Conservation (phyloP, 305 asterid genomes). For the Caryopteris hybrid region DNA sequence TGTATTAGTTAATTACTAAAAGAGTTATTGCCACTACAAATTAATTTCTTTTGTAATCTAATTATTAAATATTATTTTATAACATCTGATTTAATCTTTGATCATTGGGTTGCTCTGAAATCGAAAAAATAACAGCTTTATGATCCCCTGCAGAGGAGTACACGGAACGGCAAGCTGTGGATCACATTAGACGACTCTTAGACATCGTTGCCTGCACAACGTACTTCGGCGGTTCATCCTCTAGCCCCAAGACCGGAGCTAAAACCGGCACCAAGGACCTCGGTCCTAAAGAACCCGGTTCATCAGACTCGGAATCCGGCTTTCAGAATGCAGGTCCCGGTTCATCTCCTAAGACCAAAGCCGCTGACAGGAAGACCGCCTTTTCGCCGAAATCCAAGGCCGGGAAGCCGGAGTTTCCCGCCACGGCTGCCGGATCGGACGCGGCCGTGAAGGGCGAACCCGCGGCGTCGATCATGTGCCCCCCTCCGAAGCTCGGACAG, state of each 20-base stretch:
- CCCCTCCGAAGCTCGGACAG: constrained; percentile 80
- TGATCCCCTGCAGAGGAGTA: constrained; percentile 56
- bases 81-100: no score
- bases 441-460: constrained; percentile 46
- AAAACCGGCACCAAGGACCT: constrained; percentile 40
- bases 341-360: constrained; percentile 28
- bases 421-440: constrained; percentile 31
- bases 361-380: constrained; percentile 36
- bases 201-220: constrained; percentile 76
- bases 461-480: constrained; percentile 55
- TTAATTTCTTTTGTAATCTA: no score
- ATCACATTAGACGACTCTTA: constrained; percentile 63
- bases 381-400: constrained; percentile 31
- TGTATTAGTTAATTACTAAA: no score
- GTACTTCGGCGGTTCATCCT: constrained; percentile 52
- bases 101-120: no score
- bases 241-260: constrained; percentile 40
- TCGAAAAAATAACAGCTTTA: not conserved
- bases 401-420: constrained; percentile 31
- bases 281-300: constrained; percentile 33
- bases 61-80: no score
- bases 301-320: constrained; percentile 27
- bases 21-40: no score
- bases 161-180: constrained; percentile 62
- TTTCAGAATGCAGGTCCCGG: constrained; percentile 30